phyloP scores from a whole-genome alignment of 805 yeast species.

The Tetrapisispora arboricola region DNA sequence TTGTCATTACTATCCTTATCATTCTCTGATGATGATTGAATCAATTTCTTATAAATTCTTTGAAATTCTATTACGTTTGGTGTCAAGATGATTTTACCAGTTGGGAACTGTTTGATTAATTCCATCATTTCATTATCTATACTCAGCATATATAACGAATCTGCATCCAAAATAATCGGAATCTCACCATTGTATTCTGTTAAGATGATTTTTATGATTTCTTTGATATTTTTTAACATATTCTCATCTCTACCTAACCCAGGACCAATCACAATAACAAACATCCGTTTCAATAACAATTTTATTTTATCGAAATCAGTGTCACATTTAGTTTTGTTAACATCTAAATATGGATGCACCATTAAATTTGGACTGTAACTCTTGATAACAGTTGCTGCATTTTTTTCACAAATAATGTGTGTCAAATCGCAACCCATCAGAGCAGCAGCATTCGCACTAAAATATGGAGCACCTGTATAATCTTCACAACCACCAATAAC shows the following conservation, averaged over 20 bases:
- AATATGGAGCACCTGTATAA: slow-evolving; percentile 94
- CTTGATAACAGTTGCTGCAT: slow-evolving; percentile 75
- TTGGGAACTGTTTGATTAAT: slow-evolving; percentile 40
- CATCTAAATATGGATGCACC: slow-evolving; percentile 85
- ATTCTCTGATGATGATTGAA: too few species aligned
- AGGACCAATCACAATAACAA: slow-evolving; percentile 83
- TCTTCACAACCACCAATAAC: slow-evolving; percentile 93
- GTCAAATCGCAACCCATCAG: slow-evolving; percentile 80
- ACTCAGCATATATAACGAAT: slow-evolving; percentile 63
- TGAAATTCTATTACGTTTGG: slow-evolving; percentile 84
- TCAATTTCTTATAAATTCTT: slow-evolving; percentile 46
- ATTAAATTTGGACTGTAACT: slow-evolving; percentile 84
- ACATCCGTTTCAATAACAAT: slow-evolving; percentile 51
- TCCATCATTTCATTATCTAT: slow-evolving; percentile 15
- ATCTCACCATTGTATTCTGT: slow-evolving; percentile 45
- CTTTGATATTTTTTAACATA: slow-evolving; percentile 52
- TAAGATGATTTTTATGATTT: slow-evolving; percentile 36
- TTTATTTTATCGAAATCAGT: slow-evolving; percentile 46
- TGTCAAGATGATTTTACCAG: slow-evolving; percentile 58
- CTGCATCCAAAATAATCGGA: slow-evolving; percentile 86
- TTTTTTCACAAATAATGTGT: slow-evolving; percentile 75
- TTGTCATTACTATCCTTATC: too few species aligned
- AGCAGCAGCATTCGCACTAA: slow-evolving; percentile 78
- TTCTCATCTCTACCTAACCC: slow-evolving; percentile 79
- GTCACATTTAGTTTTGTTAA: slow-evolving; percentile 18